Evolutionary conservation across 2,329 filamentous ascomycete genomes (phyloP), one percentile per base, ranked within the genome.

Genomic region (Colletotrichum sp.): DNA sequence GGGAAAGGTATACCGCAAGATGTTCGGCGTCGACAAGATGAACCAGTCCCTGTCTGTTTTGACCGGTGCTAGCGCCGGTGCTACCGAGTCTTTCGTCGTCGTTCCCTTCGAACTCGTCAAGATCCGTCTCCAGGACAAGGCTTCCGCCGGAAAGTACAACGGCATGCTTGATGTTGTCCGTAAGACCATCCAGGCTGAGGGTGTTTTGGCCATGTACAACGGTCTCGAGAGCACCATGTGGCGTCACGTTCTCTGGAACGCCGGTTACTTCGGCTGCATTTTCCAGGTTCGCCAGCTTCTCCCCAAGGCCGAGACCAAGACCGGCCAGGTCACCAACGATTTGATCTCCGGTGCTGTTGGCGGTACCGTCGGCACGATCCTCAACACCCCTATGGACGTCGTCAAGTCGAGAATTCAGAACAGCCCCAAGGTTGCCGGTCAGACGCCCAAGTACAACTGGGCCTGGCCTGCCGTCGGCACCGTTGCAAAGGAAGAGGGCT

Each of bases 351-450:
- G 97, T 84, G 90, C 94, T 58, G 86, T 98, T 78, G 97, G 97
- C 86, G 97, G 97, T 77, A 98, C 96, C 26, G 81, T 90, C 68
- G 96, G 97, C 84, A 99, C 96, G 4, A 91, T 98, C 55, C 83
- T 98, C 78, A 99, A 99, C 89, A 98, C 96, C 4, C 96, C 96
- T 73, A 93, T 98, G 92, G 96, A 98, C 82, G 96, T 98, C 24
- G 96, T 98, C 87, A 99, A 99, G 91, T 97, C 95, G 79, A 94
- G 97, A 78, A 99, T 99, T 80, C 97, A 99, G 87, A 99, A 99
- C 88, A 95, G 92, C 71, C 90, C 94, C 79, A 96, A 94, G 89
- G 88, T 98, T 52, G 84, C 94, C n/a, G 97, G 97, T 7, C 89
- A 91, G 70, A 87, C 92, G 26, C 95, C 95, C 83, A 99, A 99